Evolutionary conservation across 2,329 filamentous ascomycete genomes (phyloP), one percentile per base, ranked within the genome.

Genomic region (Sclerotinia trifoliorum): DNA sequence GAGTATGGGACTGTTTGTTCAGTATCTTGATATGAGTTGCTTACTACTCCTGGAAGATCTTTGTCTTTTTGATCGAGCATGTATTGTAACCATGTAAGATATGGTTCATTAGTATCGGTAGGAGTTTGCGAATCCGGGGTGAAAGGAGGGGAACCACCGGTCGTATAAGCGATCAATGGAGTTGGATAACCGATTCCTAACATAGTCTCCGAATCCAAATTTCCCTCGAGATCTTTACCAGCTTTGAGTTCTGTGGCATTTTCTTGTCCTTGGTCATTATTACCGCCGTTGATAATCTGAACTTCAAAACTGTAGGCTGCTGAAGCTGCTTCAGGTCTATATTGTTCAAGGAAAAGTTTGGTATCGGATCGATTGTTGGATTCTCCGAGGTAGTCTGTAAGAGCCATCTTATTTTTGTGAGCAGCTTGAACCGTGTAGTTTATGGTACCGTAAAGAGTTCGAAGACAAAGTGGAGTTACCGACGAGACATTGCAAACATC

Each of bases 401-500:
- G 65, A 21, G 57, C 75, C 5, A 75, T 66, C 35, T 72, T 67
- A 42, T 75, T 75, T 48, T 70, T 70, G 11, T 66, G 58, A 4
- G 70, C 29, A 21, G 61, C 64, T 64, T 74, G 66, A 5, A 70
- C 67, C 1, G 42, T 58, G 62, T 76, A 75, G 11, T 71, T 71
- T 2, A 69, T 64, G 15, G 73, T 75, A 46, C 70, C 71, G 61
- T 75, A 75, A 13, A 75, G 64, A 24, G 70, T 73, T 46, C 69
- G 55, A n/a, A 75, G 70, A 48, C 73, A 75, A 17, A 69, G 58
- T n/a, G 71, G 70, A 2, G 73, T 75, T 3, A 75, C 72, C 10
- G 68, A 65, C n/a, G 63, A 66, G 15, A 70, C 63, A 54, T 98
- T 76, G 94, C 95, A 81, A 29, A 67, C 68, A 93, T 97, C 80